These are phyloP conservation scores for Wickerhamomyces silvicola DNA, from an alignment of 805 yeast genomes.

Conservation along the genomic window DNA sequence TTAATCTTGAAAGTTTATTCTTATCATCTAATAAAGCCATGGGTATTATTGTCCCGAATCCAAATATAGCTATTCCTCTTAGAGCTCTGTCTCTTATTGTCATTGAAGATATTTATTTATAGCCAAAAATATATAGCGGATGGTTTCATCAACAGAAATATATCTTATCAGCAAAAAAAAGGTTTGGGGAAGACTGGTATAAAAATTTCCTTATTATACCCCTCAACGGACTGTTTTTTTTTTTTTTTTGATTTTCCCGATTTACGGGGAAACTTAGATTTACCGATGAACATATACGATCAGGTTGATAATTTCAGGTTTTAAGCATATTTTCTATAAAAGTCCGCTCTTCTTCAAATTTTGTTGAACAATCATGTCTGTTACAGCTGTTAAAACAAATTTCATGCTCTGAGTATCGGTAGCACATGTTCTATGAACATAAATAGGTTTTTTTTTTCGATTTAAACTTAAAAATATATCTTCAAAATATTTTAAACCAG, in stretches of 20 bases:
- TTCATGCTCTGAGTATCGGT: slow-evolving; percentile 87
- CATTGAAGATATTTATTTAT: too few relatives aligned
- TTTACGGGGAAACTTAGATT: too few relatives aligned
- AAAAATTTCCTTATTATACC: too few relatives aligned
- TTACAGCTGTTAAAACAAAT: slow-evolving; percentile 86
- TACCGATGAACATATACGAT: too few relatives aligned
- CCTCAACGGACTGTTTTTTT: too few relatives aligned
- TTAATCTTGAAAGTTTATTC: not conserved
- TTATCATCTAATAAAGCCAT: slow-evolving; percentile 3
- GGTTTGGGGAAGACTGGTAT: too few relatives aligned
- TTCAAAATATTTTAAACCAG: slow-evolving; percentile 69
- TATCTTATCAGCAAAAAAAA: too few relatives aligned
- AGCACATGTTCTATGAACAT: slow-evolving; percentile 91
- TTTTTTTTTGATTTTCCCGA: too few relatives aligned
- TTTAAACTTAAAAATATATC: slow-evolving; percentile 57
- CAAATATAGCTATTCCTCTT: slow-evolving; percentile 9
- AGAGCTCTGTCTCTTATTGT: not conserved
- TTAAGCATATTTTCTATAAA: too few relatives aligned
- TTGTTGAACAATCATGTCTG: slow-evolving; percentile 83
- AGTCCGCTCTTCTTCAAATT: slow-evolving; percentile 76
- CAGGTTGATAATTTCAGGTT: too few relatives aligned
- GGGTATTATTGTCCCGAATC: slow-evolving; percentile 10
- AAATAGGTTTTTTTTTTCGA: slow-evolving; percentile 62
- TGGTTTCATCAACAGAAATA: too few relatives aligned
- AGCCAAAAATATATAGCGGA: too few relatives aligned